These are phyloP conservation scores for Rosa chinensis DNA, from an alignment of 306 rosid species.

Conservation along the genomic window DNA sequence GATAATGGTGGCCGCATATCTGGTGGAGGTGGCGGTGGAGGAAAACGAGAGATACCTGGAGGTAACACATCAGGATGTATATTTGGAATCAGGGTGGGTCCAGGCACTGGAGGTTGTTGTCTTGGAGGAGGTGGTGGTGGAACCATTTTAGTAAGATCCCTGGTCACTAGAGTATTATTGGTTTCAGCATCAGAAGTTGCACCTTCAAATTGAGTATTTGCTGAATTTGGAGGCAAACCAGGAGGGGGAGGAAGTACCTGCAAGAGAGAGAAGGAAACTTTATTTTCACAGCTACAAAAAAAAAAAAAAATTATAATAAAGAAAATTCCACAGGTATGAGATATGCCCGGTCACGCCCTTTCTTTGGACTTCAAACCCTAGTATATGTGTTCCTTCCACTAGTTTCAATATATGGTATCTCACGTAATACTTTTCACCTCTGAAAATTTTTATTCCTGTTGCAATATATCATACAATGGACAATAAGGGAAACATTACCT, in stretches of 20 bases:
- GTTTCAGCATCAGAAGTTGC: constrained; percentile 46
- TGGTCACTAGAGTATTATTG: constrained; percentile 45
- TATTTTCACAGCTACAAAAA: constrained; percentile 15
- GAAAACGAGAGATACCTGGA: constrained; percentile 81
- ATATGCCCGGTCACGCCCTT: background rate
- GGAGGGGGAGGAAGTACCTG: constrained; percentile 84
- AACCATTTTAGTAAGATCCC: constrained; percentile 61
- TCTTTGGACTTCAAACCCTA: constrained; percentile 20
- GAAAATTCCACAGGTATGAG: background rate
- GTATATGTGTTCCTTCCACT: constrained; percentile 5
- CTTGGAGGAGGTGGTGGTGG: constrained; percentile 80
- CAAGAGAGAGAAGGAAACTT: constrained; percentile 34
- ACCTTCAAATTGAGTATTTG: constrained; percentile 56
- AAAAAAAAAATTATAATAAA: background rate
- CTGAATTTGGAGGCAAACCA: constrained; percentile 60
- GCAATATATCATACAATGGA: constrained; percentile 13
- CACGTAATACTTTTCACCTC: background rate
- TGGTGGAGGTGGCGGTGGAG: constrained; percentile 87
- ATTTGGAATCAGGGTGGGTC: constrained; percentile 54
- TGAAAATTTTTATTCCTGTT: constrained; percentile 15
- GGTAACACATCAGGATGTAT: constrained; percentile 79
- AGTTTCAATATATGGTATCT: constrained; percentile 4
- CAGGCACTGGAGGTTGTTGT: constrained; percentile 67
- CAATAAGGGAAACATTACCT: constrained; percentile 45
- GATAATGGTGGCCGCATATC: constrained; percentile 82